Percentiles rank a stretch among this genome's conserved stretches.
phyloP scores from a whole-genome alignment of 2,329 filamentous ascomycete species.

The Boeremia lycopersici region DNA sequence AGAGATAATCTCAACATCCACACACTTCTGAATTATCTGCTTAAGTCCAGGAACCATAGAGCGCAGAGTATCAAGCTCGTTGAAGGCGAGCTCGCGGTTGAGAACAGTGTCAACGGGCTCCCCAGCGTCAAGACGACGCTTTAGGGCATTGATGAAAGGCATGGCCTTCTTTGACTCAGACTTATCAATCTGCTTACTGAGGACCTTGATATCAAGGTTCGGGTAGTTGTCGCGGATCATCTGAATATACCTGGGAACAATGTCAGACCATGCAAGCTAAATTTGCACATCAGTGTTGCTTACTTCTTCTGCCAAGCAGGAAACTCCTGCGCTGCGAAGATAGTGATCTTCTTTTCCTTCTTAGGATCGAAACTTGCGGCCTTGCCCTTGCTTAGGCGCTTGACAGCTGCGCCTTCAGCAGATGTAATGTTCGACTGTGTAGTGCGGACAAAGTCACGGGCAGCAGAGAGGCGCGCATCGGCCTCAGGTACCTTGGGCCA shows the following conservation, averaged over 20 bases:
- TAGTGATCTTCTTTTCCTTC: constrained; percentile 87
- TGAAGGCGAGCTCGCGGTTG: constrained; percentile 82
- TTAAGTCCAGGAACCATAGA: constrained; percentile 82
- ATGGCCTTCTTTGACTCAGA: constrained; percentile 97
- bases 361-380: constrained; percentile 83
- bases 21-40: constrained; percentile 72
- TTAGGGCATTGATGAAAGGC: constrained; percentile 90
- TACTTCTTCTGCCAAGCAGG: constrained; percentile 93
- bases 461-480: constrained; percentile 72
- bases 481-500: constrained; percentile 74
- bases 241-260: constrained; percentile 36
- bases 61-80: constrained; percentile 76
- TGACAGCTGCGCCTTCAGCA: constrained; percentile 80
- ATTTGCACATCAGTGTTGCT: constrained; percentile 52
- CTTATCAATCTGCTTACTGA: constrained; percentile 80
- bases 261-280: neutral
- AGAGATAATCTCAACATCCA: constrained; percentile 72
- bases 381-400: constrained; percentile 95
- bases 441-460: constrained; percentile 78
- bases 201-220: constrained; percentile 77
- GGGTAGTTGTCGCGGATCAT: constrained; percentile 36
- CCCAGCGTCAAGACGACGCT: constrained; percentile 74
- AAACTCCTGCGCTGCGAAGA: constrained; percentile 80
- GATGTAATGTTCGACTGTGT: constrained; percentile 81
- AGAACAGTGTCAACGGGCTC: constrained; percentile 75